Conservation (phyloP, 495 filamentous ascomycete genomes). For the Aspergillus cavernicola region DNA sequence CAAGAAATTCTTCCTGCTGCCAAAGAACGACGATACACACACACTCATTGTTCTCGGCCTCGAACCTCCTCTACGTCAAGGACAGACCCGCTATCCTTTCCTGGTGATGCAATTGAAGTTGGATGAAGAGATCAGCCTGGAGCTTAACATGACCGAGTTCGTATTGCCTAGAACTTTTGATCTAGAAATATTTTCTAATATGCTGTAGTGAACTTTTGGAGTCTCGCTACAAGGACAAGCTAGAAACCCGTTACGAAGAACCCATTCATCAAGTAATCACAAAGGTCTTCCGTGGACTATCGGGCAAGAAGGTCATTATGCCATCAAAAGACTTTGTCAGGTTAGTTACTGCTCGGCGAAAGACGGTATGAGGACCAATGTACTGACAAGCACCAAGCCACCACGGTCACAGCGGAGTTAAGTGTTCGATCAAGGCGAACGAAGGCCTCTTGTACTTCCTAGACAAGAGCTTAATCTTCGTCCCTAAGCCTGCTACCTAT, state of each 20-base stretch:
- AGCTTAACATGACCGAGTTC: slow-evolving; percentile 94
- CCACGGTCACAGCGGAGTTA: slow-evolving; percentile 90
- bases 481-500: slow-evolving; percentile 96
- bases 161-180: slow-evolving; percentile 25
- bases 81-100: slow-evolving; percentile 98
- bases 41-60: slow-evolving; percentile 92
- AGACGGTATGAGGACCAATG: background rate
- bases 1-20: slow-evolving; percentile 98
- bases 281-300: slow-evolving; percentile 88
- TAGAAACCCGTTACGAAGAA: slow-evolving; percentile 83
- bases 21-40: slow-evolving; percentile 95
- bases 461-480: slow-evolving; percentile 98
- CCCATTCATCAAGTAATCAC: slow-evolving; percentile 88
- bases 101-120: slow-evolving; percentile 99
- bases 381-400: slow-evolving; percentile 51
- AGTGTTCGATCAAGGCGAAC: slow-evolving; percentile 98
- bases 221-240: slow-evolving; percentile 83
- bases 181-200: slow-evolving; percentile 13
- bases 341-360: slow-evolving; percentile 35
- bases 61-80: slow-evolving; percentile 93
- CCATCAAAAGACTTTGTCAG: slow-evolving; percentile 90
- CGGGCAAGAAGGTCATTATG: slow-evolving; percentile 87
- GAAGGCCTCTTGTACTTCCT: slow-evolving; percentile 96
- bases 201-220: slow-evolving; percentile 55
- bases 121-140: slow-evolving; percentile 94